Evolutionary conservation across 2,329 filamentous ascomycete genomes (phyloP).

Genomic region (Blastomyces silverae): DNA sequence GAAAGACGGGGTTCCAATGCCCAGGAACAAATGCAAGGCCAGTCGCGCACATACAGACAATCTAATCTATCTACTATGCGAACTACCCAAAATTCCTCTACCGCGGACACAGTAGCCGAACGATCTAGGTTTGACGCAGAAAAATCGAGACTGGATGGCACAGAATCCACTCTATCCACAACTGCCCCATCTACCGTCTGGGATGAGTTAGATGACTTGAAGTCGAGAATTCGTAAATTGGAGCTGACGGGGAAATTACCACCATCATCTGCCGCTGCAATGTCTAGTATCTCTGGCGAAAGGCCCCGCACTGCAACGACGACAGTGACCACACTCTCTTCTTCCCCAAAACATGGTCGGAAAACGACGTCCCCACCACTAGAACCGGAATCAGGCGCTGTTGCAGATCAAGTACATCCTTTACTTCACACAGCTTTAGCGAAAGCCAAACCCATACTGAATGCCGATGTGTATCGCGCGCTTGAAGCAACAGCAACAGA

Average conservation of each 20-base stretch:
- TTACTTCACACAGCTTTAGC: conserved; percentile 71
- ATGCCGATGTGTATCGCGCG: conserved; percentile 64
- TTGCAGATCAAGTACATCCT: conserved; percentile 59
- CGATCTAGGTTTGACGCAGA: conserved; percentile 32
- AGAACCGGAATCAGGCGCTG: conserved; percentile 34
- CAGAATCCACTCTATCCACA: conserved; percentile 81
- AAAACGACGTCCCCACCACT: conserved; percentile 43
- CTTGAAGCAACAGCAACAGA: conserved; percentile 77
- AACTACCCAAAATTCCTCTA: conserved; percentile 33
- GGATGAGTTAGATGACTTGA: conserved; percentile 94
- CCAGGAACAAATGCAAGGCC: conserved; percentile 16
- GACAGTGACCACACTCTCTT: conserved; percentile 81
- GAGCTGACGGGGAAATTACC: conserved; percentile 86
- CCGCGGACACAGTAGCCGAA: conserved; percentile 32
- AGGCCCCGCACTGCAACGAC: conserved; percentile 87
- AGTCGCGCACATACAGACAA: conserved; percentile 29
- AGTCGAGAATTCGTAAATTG: conserved; percentile 82
- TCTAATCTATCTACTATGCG: conserved; percentile 34
- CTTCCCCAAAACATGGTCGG: conserved; percentile 68
- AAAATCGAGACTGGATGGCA: conserved; percentile 52
- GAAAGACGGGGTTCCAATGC: conserved; percentile 19
- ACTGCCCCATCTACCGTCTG: conserved; percentile 89
- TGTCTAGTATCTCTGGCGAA: conserved; percentile 67
- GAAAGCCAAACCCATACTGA: conserved; percentile 67
- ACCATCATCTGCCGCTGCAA: conserved; percentile 70